phyloP scores from a whole-genome alignment of 352 stramenopile genomes.

The Phytophthora sp. region DNA sequence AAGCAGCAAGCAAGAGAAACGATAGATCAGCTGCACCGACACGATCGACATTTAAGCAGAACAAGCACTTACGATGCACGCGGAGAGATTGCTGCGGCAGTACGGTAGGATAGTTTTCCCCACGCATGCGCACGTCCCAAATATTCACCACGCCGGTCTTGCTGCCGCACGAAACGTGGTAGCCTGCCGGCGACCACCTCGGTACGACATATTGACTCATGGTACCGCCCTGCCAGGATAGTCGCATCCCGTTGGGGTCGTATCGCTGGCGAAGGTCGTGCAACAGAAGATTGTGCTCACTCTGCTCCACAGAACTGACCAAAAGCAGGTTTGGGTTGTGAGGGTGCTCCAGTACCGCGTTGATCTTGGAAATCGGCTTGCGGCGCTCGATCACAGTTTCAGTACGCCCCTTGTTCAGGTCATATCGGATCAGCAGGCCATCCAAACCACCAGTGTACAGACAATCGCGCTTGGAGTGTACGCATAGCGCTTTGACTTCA shows the following conservation, averaged over 20 bases:
- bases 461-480: conserved; percentile 72
- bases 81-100: conserved; percentile 76
- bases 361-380: conserved; percentile 89
- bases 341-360: conserved; percentile 80
- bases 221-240: conserved; percentile 64
- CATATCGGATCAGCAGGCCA: conserved; percentile 73
- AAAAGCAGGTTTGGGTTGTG: conserved; percentile 84
- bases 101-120: conserved; percentile 56
- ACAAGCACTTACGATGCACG: conserved; percentile 71
- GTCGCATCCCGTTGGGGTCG: conserved; percentile 56
- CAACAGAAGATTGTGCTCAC: conserved; percentile 71
- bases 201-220: conserved; percentile 90
- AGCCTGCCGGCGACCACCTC: conserved; percentile 73
- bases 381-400: conserved; percentile 68
- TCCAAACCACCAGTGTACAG: conserved; percentile 81
- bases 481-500: conserved; percentile 76
- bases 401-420: conserved; percentile 53
- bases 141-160: conserved; percentile 73
- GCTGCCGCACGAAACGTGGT: conserved; percentile 77
- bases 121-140: conserved; percentile 80
- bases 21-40: no score
- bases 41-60: not conserved
- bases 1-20: conserved; percentile 10
- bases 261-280: conserved; percentile 75
- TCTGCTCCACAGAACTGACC: conserved; percentile 73